Evolutionary conservation across 805 yeast genomes (phyloP).

Genomic region (Candida coleopterorum): DNA sequence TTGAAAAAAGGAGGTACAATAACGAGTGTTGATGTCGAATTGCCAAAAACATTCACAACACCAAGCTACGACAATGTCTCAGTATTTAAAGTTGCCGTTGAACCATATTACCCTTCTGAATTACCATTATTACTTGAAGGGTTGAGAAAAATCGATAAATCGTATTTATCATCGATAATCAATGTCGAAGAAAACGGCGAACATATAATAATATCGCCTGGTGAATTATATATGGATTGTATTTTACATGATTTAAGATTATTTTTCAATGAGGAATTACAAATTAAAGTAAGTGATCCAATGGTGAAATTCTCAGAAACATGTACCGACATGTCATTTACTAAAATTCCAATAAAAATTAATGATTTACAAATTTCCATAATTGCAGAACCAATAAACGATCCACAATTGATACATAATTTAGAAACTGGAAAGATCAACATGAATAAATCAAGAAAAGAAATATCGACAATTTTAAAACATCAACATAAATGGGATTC

Average conservation of each 20-base stretch:
- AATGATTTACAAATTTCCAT: slow-evolving; percentile 46
- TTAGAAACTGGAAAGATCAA: slow-evolving; percentile 47
- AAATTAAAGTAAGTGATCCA: slow-evolving; percentile 82
- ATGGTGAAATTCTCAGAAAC: slow-evolving; percentile 78
- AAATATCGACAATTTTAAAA: slow-evolving; percentile 52
- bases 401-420: slow-evolving; percentile 44
- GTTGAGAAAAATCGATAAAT: slow-evolving; percentile 52
- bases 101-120: slow-evolving; percentile 76
- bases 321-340: slow-evolving; percentile 56
- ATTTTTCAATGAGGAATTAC: slow-evolving; percentile 54
- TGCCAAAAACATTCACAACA: slow-evolving; percentile 28
- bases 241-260: slow-evolving; percentile 69
- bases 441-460: slow-evolving; percentile 20
- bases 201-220: slow-evolving; percentile 72
- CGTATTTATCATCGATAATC: slow-evolving; percentile 64
- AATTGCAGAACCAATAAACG: slow-evolving; percentile 70
- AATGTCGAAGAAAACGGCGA: slow-evolving; percentile 88
- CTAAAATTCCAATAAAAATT: slow-evolving; percentile 58
- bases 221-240: slow-evolving; percentile 86
- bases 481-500: slow-evolving; percentile 74
- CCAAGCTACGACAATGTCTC: slow-evolving; percentile 48
- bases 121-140: slow-evolving; percentile 71
- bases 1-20: slow-evolving; percentile 62
- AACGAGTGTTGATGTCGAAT: slow-evolving; percentile 10
- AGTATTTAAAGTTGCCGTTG: slow-evolving; percentile 76